Conservation (phyloP, 345 rosid genomes). For the Reutealis trisperma region DNA sequence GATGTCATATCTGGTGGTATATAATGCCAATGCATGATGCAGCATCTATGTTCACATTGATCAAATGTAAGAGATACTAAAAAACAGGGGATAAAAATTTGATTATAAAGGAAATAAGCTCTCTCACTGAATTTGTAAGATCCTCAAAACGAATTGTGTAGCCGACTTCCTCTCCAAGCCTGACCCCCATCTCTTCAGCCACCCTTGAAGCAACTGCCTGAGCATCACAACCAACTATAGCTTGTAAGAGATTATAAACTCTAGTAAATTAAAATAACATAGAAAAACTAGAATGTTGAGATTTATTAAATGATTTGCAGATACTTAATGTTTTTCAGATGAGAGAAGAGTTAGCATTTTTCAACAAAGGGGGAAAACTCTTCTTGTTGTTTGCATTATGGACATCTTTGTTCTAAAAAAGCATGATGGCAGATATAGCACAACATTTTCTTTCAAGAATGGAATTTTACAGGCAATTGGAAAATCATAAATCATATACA, state of each 20-base stretch:
- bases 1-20: background rate
- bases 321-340: background rate
- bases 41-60: slow-evolving; percentile 5
- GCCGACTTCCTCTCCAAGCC: slow-evolving; percentile 96
- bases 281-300: background rate
- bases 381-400: background rate
- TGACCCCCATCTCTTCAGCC: slow-evolving; percentile 94
- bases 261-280: background rate
- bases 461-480: background rate
- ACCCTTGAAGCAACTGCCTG: slow-evolving; percentile 96
- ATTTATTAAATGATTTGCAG: background rate
- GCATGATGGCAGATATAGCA: background rate
- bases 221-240: slow-evolving; percentile 18
- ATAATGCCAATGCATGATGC: background rate
- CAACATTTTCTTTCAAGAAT: background rate
- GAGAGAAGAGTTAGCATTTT: background rate
- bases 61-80: slow-evolving; percentile 1
- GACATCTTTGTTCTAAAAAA: background rate
- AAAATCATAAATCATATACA: background rate
- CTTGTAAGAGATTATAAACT: slow-evolving; percentile 7
- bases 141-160: slow-evolving; percentile 93
- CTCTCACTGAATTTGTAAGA: slow-evolving; percentile 67
- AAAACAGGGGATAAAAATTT: background rate
- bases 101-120: slow-evolving; percentile 11
- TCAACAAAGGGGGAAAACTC: background rate